Percentiles rank a stretch among this genome's conserved stretches.
These are phyloP conservation scores for Penicillium cataractarum DNA, from an alignment of 495 filamentous ascomycete species.

Conservation along the genomic window DNA sequence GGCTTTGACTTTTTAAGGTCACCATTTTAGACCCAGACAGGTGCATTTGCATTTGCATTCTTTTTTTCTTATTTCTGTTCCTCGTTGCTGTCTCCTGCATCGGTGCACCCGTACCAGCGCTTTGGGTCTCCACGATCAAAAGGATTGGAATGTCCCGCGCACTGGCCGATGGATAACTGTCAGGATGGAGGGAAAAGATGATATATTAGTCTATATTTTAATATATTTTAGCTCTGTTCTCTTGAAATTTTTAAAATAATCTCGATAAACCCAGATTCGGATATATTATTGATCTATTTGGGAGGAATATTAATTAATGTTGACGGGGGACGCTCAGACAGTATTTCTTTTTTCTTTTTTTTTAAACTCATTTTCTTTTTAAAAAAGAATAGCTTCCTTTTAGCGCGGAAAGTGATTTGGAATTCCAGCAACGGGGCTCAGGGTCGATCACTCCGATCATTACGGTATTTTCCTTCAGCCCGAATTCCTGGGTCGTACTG, in stretches of 20 bases:
- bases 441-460: conserved; percentile 38
- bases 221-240: neutral
- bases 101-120: conserved; percentile 16
- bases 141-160: neutral
- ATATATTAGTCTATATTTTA: too few relatives aligned
- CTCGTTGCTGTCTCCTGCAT: conserved; percentile 8
- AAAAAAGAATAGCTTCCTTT: conserved; percentile 19
- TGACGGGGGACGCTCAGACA: neutral
- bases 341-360: neutral
- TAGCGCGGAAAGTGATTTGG: conserved; percentile 35
- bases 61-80: neutral
- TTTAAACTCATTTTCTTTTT: neutral
- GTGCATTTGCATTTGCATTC: neutral
- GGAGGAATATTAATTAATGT: neutral
- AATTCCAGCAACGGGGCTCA: conserved; percentile 39
- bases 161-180: neutral
- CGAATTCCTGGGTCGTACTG: conserved; percentile 36
- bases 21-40: neutral
- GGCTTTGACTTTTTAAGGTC: neutral
- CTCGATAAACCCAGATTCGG: neutral
- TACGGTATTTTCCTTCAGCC: conserved; percentile 34
- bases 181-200: too few relatives aligned
- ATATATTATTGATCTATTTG: neutral
- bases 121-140: conserved; percentile 15
- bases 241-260: neutral